A percentile compares a stretch with the other conserved stretches of the same genome.
Evolutionary conservation across 2,329 filamentous ascomycete species (phyloP).

Genomic region (Aspergillus tamarii): DNA sequence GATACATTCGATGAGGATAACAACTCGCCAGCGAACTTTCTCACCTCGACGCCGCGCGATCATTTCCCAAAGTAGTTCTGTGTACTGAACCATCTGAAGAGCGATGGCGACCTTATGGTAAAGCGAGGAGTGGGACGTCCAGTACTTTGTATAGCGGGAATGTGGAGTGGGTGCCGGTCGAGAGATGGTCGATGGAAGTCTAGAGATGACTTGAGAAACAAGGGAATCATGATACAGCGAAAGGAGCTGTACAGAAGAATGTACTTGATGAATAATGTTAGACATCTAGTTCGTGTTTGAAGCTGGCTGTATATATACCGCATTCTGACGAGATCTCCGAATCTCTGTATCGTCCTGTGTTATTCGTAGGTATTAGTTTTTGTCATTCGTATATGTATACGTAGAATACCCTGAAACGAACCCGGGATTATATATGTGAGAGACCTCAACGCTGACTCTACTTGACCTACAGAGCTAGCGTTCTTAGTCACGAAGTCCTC

Average conservation of each 20-base stretch:
- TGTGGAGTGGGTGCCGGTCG: slow-evolving; percentile 59
- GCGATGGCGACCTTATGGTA: slow-evolving; percentile 82
- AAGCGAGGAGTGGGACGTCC: slow-evolving; percentile 63
- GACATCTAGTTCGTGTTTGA: slow-evolving; percentile 12
- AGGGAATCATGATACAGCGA: slow-evolving; percentile 92
- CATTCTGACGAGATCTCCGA: slow-evolving; percentile 95
- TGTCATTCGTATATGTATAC: not conserved
- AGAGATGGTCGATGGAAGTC: slow-evolving; percentile 56
- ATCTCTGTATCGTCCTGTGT: slow-evolving; percentile 58
- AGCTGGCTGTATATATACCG: slow-evolving; percentile 47
- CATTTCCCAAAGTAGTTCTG: slow-evolving; percentile 97
- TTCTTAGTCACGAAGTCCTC: slow-evolving; percentile 92
- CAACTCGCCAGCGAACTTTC: slow-evolving; percentile 78
- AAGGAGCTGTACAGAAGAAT: slow-evolving; percentile 85
- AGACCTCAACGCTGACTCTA: slow-evolving; percentile 89
- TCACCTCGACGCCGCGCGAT: slow-evolving; percentile 82
- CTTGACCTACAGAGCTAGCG: slow-evolving; percentile 87
- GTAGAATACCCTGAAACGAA: slow-evolving; percentile 12
- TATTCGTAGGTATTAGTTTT: slow-evolving; percentile 6
- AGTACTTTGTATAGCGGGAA: slow-evolving; percentile 66
- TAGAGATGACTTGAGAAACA: slow-evolving; percentile 67
- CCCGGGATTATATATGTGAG: slow-evolving; percentile 95
- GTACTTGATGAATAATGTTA: slow-evolving; percentile 53
- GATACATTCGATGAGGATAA: slow-evolving; percentile 80
- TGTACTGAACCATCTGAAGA: slow-evolving; percentile 90